These are phyloP conservation scores for Daldinia grandis DNA, from an alignment of 495 filamentous ascomycete species.

Conservation along the genomic window DNA sequence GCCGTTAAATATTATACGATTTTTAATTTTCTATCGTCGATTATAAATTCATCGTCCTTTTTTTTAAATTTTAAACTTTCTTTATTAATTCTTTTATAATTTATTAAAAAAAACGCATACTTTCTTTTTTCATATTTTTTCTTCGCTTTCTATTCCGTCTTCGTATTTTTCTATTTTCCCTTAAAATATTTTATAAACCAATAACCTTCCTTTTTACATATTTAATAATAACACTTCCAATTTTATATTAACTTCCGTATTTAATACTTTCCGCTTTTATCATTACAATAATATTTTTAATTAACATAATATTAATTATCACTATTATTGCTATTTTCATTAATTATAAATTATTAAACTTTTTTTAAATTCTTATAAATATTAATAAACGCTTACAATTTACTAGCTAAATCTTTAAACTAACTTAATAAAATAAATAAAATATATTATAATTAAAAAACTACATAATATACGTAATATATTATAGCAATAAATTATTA, in stretches of 20 bases:
- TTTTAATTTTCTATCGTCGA: no score
- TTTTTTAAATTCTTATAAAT: no score
- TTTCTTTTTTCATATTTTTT: no score
- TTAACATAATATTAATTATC: slow-evolving; percentile 1
- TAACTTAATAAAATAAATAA: background rate
- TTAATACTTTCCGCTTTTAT: slow-evolving; percentile 11
- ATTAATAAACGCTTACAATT: no score
- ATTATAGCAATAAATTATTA: background rate
- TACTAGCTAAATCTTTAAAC: no score
- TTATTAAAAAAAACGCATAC: no score
- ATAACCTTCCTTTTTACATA: slow-evolving; percentile 11
- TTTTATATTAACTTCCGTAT: background rate
- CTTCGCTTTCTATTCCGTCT: background rate
- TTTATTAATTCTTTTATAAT: slow-evolving; percentile 3
- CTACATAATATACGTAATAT: background rate
- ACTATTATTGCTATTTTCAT: slow-evolving; percentile 16
- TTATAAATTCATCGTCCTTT: no score
- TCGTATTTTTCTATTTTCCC: background rate
- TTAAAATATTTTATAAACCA: slow-evolving; percentile 1
- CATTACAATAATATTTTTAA: slow-evolving; percentile 1
- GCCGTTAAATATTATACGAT: no score
- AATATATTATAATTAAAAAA: background rate
- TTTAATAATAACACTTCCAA: background rate
- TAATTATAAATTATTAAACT: slow-evolving; percentile 7
- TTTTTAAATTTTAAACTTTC: background rate